Evolutionary conservation across 257 asterid species (phyloP).

Genomic region (Solanum sitiens): DNA sequence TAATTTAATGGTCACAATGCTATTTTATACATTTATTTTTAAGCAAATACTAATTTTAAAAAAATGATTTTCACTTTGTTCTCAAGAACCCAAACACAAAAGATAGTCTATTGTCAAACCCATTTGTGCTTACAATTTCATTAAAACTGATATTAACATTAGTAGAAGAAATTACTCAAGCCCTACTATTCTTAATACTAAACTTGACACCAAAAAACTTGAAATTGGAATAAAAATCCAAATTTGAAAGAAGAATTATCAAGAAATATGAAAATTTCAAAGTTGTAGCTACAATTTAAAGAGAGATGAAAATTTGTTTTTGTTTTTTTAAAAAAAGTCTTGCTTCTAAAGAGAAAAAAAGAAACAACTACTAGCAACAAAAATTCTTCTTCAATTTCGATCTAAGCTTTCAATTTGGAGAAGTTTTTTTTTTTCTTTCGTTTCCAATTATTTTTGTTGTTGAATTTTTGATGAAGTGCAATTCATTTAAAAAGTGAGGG

Average conservation of each 20-base stretch:
- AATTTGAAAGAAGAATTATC: neutral
- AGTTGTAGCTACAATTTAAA: neutral
- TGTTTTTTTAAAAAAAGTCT: too few relatives aligned
- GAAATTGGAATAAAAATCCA: neutral
- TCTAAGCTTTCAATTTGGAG: neutral
- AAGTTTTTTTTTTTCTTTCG: neutral
- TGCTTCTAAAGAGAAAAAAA: neutral
- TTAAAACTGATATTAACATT: neutral
- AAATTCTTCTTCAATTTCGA: neutral
- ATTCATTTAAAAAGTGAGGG: neutral
- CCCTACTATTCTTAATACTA: neutral
- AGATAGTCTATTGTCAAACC: neutral
- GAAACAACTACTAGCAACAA: neutral
- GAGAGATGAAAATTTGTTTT: neutral
- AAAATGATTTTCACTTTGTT: neutral
- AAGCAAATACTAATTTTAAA: too few relatives aligned
- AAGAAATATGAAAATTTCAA: neutral
- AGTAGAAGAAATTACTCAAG: neutral
- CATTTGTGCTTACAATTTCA: neutral
- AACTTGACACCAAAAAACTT: neutral
- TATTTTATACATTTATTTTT: too few relatives aligned
- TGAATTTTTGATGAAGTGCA: neutral
- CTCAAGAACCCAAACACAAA: neutral
- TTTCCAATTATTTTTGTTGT: neutral
- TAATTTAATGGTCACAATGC: neutral